phyloP scores from a whole-genome alignment of 805 yeast species.

The Pichia nanzhaoensis region DNA sequence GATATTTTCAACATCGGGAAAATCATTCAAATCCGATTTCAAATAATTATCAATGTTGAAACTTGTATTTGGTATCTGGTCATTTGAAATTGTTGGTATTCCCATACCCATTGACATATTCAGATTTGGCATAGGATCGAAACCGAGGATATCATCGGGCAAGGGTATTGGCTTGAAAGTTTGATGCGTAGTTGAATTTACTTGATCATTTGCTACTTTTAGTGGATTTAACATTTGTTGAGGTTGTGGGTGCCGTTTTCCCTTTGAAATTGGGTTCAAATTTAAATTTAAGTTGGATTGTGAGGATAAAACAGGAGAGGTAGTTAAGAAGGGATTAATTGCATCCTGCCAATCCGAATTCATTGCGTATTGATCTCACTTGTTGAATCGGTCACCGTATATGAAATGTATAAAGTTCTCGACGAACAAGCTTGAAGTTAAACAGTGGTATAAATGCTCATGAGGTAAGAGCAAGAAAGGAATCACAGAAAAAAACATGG shows the following conservation, averaged over 20 bases:
- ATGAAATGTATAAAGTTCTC: conserved; percentile 4
- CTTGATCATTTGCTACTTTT: conserved; percentile 12
- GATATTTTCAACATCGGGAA: background rate
- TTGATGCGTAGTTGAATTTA: too few relatives aligned
- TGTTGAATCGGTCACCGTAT: too few relatives aligned
- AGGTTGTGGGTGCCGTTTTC: background rate
- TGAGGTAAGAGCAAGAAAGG: too few relatives aligned
- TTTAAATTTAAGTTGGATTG: background rate
- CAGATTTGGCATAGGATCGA: conserved; percentile 15
- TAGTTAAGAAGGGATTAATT: conserved; percentile 7
- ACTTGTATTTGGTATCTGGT: background rate
- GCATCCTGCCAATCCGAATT: conserved; percentile 10
- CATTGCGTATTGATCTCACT: background rate
- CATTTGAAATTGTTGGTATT: background rate
- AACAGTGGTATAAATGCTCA: too few relatives aligned
- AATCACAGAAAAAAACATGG: background rate
- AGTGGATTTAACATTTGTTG: conserved; percentile 5
- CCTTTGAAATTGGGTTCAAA: background rate
- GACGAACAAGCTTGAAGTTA: too few relatives aligned
- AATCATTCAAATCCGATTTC: background rate
- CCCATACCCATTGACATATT: conserved; percentile 10
- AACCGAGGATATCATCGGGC: conserved; percentile 49
- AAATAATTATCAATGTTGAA: conserved; percentile 6
- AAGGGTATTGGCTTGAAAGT: conserved; percentile 36
- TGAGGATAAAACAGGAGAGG: background rate